Evolutionary conservation across 352 stramenopile species (phyloP).

Genomic region (Pythium aquatile): DNA sequence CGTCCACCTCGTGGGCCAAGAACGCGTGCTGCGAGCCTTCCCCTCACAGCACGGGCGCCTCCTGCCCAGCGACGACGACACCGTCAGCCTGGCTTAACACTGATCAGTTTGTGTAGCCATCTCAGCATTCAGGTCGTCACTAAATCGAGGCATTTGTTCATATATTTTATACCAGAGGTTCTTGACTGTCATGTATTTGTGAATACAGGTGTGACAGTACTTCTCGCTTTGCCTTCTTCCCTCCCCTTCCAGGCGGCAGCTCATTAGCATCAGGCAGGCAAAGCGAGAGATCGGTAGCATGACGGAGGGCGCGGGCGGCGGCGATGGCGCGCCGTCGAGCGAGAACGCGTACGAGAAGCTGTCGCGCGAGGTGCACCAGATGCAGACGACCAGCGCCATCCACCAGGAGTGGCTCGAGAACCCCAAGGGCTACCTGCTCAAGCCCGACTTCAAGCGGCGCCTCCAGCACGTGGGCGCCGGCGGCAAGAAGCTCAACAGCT

Average conservation of each 20-base stretch:
- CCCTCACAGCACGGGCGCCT: neutral
- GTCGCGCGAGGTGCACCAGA: constrained; percentile 87
- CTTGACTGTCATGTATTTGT: neutral
- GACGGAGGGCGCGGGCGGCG: constrained; percentile 15
- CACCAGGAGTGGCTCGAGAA: constrained; percentile 90
- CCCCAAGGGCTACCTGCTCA: constrained; percentile 85
- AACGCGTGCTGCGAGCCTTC: constrained; percentile 47
- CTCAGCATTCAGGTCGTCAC: neutral
- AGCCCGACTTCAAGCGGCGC: constrained; percentile 88
- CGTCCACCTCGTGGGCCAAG: constrained; percentile 46
- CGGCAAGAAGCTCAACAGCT: constrained; percentile 85
- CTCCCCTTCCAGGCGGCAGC: neutral
- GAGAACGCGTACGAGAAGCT: constrained; percentile 91
- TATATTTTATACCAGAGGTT: neutral
- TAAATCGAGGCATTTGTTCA: neutral
- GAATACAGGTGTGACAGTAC: neutral
- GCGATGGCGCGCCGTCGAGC: constrained; percentile 21
- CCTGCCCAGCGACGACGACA: neutral
- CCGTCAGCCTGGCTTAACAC: neutral
- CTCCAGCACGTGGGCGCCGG: constrained; percentile 81
- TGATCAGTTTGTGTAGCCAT: neutral
- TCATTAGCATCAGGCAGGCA: no score
- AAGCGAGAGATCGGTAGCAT: neutral
- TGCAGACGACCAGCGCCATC: constrained; percentile 87
- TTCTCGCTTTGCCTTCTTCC: neutral